A percentile compares a stretch with the other conserved stretches of the same genome.
Evolutionary conservation across 2,329 filamentous ascomycete species (phyloP).

Genomic region (Paecilomyces variotii): DNA sequence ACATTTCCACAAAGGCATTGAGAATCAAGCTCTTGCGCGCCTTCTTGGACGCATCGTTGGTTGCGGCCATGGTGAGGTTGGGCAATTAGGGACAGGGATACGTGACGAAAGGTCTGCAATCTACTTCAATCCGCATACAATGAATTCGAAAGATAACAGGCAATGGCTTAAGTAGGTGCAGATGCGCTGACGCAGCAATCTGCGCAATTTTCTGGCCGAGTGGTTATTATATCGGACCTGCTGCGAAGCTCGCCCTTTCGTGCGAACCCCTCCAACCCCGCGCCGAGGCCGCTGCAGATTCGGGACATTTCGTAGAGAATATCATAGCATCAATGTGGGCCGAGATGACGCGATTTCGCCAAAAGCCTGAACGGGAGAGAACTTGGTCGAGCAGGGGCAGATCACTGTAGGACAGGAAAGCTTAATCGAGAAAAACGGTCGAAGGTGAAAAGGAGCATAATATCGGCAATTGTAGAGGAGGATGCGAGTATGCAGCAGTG

Average conservation of each 20-base stretch:
- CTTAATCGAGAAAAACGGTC: not conserved
- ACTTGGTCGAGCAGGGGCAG: not conserved
- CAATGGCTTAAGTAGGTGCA: not conserved
- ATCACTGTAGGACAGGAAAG: not conserved
- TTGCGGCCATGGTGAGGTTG: constrained; percentile 6
- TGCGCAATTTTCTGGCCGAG: not conserved
- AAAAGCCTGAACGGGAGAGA: constrained; percentile 1
- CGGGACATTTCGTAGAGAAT: not conserved
- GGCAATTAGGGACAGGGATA: not conserved
- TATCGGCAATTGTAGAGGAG: not conserved
- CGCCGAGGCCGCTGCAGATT: not conserved
- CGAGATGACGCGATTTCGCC: constrained; percentile 24
- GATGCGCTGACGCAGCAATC: not conserved
- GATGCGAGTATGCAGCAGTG: not conserved
- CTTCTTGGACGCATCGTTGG: constrained; percentile 12
- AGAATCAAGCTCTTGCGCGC: constrained; percentile 41
- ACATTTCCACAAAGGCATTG: constrained; percentile 46
- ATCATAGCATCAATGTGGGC: constrained; percentile 28
- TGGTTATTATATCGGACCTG: not conserved
- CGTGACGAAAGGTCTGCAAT: not conserved
- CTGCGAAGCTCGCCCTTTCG: not conserved
- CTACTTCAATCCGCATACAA: not conserved
- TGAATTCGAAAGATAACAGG: not conserved
- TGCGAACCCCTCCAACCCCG: not conserved
- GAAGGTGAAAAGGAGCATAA: not conserved